These are phyloP conservation scores for Fraxinus sp. DNA, from an alignment of 305 asterid genomes.

Conservation along the genomic window DNA sequence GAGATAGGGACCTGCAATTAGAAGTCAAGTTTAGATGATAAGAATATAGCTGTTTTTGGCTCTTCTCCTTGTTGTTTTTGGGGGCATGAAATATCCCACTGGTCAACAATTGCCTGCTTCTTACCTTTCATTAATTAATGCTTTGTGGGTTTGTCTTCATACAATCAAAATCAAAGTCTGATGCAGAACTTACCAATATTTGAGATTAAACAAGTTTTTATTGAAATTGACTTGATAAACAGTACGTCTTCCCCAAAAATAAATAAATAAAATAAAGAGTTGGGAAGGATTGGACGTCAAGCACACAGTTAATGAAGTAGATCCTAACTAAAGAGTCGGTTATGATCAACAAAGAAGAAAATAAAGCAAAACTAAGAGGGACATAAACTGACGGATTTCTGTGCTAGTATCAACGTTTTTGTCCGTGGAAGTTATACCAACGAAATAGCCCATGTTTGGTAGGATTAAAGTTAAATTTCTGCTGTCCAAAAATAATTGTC, in stretches of 20 bases:
- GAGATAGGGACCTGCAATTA: constrained; percentile 17
- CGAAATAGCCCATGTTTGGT: background rate
- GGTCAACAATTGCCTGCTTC: constrained; percentile 47
- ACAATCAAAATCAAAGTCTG: constrained; percentile 6
- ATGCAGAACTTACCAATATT: background rate
- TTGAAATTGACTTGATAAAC: background rate
- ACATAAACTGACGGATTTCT: background rate
- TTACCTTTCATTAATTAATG: constrained; percentile 49
- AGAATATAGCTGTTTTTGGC: constrained; percentile 43
- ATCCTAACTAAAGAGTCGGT: background rate
- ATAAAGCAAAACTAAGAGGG: background rate
- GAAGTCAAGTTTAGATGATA: constrained; percentile 34
- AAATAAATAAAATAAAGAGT: background rate
- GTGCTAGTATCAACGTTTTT: background rate
- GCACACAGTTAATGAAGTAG: background rate
- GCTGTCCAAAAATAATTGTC: background rate
- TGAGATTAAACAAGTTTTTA: background rate
- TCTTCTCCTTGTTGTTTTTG: constrained; percentile 31
- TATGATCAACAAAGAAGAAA: background rate
- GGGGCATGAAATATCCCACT: constrained; percentile 47
- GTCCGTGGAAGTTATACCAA: background rate
- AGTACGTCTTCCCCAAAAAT: background rate
- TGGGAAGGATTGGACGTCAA: background rate
- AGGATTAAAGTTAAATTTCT: background rate
- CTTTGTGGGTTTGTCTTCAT: constrained; percentile 29